Conservation (phyloP, 495 filamentous ascomycete genomes). For the Sordaria brevicollis region DNA sequence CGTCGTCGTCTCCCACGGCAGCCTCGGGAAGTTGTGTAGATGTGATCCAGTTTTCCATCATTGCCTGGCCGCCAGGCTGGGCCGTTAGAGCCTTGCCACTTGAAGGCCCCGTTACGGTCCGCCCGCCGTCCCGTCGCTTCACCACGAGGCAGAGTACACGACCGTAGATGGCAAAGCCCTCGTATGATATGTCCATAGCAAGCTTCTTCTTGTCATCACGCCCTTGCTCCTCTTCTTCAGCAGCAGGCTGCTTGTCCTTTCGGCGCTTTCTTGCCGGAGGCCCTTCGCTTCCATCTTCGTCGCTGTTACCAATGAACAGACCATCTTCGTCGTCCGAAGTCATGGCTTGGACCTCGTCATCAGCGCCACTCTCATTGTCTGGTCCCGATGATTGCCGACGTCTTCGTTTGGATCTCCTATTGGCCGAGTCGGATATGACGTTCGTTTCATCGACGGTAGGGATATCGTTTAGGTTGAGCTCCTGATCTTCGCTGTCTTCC, state of each 20-base stretch:
- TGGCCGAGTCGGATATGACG: conserved; percentile 17
- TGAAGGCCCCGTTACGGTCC: conserved; percentile 14
- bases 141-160: conserved; percentile 85
- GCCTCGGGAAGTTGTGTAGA: conserved; percentile 51
- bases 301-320: conserved; percentile 24
- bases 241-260: conserved; percentile 25
- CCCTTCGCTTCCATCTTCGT: conserved; percentile 8
- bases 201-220: conserved; percentile 84
- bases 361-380: conserved; percentile 18
- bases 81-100: conserved; percentile 21
- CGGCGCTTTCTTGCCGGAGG: conserved; percentile 38
- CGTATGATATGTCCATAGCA: conserved; percentile 72
- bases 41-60: conserved; percentile 91
- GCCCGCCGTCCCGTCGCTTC: conserved; percentile 40
- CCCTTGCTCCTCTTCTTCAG: conserved; percentile 22
- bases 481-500: conserved; percentile 29
- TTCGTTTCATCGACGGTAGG: conserved; percentile 27
- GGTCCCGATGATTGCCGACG: conserved; percentile 12
- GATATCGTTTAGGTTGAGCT: conserved; percentile 33
- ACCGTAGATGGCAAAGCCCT: conserved; percentile 91
- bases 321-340: conserved; percentile 9
- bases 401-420: conserved; percentile 19
- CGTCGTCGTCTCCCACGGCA: conserved; percentile 18
- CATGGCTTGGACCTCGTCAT: conserved; percentile 8
- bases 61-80: conserved; percentile 49